Evolutionary conservation across 768 basidiomycete species (phyloP).

Genomic region (Suillus fuscotomentosus): DNA sequence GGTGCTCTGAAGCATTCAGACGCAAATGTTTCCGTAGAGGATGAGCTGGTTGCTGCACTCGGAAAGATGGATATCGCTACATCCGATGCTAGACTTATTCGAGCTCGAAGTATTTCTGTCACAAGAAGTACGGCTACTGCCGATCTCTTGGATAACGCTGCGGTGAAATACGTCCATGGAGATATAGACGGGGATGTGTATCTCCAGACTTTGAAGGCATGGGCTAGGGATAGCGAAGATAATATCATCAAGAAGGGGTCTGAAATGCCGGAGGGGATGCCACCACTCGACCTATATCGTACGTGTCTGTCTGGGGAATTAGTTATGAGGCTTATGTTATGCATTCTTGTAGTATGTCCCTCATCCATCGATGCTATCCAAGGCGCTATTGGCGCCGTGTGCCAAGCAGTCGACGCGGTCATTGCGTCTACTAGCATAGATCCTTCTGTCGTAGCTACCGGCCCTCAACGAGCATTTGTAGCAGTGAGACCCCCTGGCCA

Average conservation of each 20-base stretch:
- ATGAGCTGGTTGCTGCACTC: conserved; percentile 48
- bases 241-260: conserved; percentile 61
- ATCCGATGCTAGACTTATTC: conserved; percentile 22
- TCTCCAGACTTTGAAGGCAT: conserved; percentile 58
- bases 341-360: conserved; percentile 59
- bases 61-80: conserved; percentile 39
- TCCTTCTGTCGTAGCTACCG: conserved; percentile 9
- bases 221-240: conserved; percentile 57
- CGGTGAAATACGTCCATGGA: conserved; percentile 74
- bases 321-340: not conserved
- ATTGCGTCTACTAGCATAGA: conserved; percentile 26
- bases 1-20: not conserved
- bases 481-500: conserved; percentile 90
- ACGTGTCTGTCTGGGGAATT: conserved; percentile 24
- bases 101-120: conserved; percentile 30
- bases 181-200: conserved; percentile 68
- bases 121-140: conserved; percentile 50
- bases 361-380: conserved; percentile 74
- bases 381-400: conserved; percentile 80
- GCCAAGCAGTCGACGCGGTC: conserved; percentile 82
- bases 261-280: conserved; percentile 71
- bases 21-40: conserved; percentile 20
- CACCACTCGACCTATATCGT: conserved; percentile 86
- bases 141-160: conserved; percentile 56
- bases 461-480: conserved; percentile 64